Evolutionary conservation across 495 filamentous ascomycete species (phyloP), one percentile per base, ranked within the genome.

Genomic region (Tuber brumale): DNA sequence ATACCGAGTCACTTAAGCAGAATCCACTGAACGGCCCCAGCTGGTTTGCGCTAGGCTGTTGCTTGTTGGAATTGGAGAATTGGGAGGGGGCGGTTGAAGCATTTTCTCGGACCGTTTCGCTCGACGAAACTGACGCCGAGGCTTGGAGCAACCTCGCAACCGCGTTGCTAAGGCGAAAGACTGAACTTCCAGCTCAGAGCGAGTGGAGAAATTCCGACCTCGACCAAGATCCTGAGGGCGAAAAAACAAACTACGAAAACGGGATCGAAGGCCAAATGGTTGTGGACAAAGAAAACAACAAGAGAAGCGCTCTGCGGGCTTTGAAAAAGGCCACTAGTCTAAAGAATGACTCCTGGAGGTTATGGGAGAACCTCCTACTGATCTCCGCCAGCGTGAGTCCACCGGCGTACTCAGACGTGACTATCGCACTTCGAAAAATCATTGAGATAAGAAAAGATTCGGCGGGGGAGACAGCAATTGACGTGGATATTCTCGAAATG

Each of bases 91-190:
- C 96, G 0, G 88, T 91, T n/a, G 89, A 95, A 27, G 92, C 95
- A 0, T 99, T 97, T 82, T 87, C 90, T 9, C 87, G 93, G 18
- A 89, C 90, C 5, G 92, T 98, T 43, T 87, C 91, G 77, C 87
- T 92, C 42, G 96, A 97, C 51, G 93, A 95, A 61, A 90, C 89
- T 61, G 95, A 98, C 81, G 95, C 92, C 3, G 91, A 97, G 78
- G 92, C 93, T 3, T 99, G 94, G 93, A 95, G 92, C 76, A 99
- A 98, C 79, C 89, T 99, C 19, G 95, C 94, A 8, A 94, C 92
- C 0, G 90, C 95, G 0, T 88, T 97, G 43, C 84, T 94, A 0
- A 85, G 85, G n/a, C 75, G 84, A 14, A 76, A 79, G 7, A 81
- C 79, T 18, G 73, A 81, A 1, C 74, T 80, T 45, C 71, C 77